Conservation (phyloP, 495 filamentous ascomycete species). For the Lasiosphaeria ovina region DNA sequence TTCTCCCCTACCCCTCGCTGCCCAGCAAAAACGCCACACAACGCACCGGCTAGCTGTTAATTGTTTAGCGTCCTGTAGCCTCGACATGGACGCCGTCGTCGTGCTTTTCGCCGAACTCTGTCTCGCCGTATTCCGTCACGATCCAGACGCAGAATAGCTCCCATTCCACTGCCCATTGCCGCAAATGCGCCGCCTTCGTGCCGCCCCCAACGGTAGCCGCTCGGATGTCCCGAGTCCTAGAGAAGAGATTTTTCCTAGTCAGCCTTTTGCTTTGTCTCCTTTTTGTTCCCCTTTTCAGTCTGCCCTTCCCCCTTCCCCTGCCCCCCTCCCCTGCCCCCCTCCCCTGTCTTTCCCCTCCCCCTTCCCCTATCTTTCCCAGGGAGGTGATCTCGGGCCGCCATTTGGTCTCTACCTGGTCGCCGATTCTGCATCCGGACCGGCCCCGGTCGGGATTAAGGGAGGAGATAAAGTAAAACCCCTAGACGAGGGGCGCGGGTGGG, state of each 20-base stretch:
- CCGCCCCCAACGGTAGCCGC: slow-evolving; percentile 74
- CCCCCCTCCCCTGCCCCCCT: too few relatives aligned
- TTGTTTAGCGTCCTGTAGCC: background rate
- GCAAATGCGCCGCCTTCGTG: slow-evolving; percentile 66
- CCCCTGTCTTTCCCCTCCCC: too few relatives aligned
- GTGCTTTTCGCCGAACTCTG: slow-evolving; percentile 22
- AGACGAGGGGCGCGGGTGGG: background rate
- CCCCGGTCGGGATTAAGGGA: background rate
- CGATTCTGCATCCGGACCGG: too few relatives aligned
- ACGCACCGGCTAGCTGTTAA: background rate
- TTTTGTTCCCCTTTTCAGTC: background rate
- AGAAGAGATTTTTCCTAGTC: slow-evolving; percentile 4
- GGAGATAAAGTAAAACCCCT: too few relatives aligned
- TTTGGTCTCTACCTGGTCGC: too few relatives aligned
- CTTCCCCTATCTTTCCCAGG: too few relatives aligned
- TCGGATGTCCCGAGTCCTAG: slow-evolving; percentile 62
- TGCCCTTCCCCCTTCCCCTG: too few relatives aligned
- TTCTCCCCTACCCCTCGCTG: background rate
- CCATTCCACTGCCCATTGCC: slow-evolving; percentile 76
- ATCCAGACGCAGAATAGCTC: slow-evolving; percentile 93
- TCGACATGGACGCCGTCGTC: slow-evolving; percentile 8
- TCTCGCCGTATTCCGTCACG: slow-evolving; percentile 71
- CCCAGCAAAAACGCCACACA: background rate
- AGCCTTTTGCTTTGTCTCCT: background rate
- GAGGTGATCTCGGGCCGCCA: too few relatives aligned